A percentile compares a stretch with the other conserved stretches of the same genome.
phyloP scores from a whole-genome alignment of 2,329 filamentous ascomycete species.

The Sordariomycetes sp. region DNA sequence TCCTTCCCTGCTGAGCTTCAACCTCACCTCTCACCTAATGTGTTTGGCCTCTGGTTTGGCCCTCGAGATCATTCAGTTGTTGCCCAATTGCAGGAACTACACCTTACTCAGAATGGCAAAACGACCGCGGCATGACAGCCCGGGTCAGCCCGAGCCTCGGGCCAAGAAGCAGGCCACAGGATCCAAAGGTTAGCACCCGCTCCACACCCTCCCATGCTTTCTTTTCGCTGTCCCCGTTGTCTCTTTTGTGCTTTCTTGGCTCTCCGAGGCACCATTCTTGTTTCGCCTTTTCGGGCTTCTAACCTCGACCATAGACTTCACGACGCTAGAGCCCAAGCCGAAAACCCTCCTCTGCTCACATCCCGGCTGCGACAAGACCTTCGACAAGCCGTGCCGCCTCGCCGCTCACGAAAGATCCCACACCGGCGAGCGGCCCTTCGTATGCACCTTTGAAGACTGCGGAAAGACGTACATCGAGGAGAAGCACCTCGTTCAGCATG shows the following conservation, averaged over 20 bases:
- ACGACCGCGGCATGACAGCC: neutral
- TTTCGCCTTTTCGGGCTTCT: neutral
- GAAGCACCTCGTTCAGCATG: constrained; percentile 76
- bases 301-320: neutral
- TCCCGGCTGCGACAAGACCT: constrained; percentile 67
- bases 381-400: constrained; percentile 76
- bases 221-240: neutral
- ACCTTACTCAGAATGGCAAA: neutral
- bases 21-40: neutral
- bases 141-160: neutral
- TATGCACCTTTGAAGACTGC: constrained; percentile 60
- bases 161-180: neutral
- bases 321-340: constrained; percentile 16
- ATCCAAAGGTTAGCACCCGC: neutral
- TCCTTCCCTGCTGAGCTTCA: neutral
- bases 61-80: neutral
- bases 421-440: constrained; percentile 72
- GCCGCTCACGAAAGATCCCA: constrained; percentile 75
- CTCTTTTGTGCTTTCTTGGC: neutral
- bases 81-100: neutral
- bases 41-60: too few relatives aligned
- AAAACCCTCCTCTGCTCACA: constrained; percentile 72
- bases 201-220: neutral
- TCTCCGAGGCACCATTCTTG: neutral
- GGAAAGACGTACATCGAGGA: constrained; percentile 77